These are phyloP conservation scores for Calonectria pseudoreteaudii DNA, from an alignment of 2,329 filamentous ascomycete species.

Conservation along the genomic window DNA sequence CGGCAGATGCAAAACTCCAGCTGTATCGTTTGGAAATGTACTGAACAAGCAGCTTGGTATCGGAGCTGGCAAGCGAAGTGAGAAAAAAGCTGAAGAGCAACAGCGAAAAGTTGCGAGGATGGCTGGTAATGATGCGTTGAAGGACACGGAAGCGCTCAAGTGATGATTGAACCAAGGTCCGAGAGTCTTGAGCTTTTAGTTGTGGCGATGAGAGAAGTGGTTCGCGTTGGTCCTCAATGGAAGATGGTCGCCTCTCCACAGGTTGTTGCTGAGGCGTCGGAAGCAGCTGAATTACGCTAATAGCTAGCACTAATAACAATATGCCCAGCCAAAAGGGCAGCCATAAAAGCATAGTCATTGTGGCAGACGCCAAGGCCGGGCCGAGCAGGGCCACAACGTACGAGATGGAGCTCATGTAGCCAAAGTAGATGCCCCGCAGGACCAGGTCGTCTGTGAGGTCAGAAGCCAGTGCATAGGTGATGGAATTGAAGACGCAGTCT, in stretches of 20 bases:
- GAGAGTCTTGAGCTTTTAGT: constrained; percentile 49
- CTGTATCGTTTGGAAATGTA: constrained; percentile 62
- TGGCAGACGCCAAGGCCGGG: constrained; percentile 58
- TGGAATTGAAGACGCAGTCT: constrained; percentile 64
- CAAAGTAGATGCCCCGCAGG: constrained; percentile 61
- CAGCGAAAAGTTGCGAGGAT: constrained; percentile 56
- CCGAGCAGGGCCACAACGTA: constrained; percentile 60
- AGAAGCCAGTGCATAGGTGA: constrained; percentile 59
- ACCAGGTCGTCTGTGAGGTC: constrained; percentile 57
- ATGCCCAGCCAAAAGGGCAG: constrained; percentile 53
- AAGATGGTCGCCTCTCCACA: neutral
- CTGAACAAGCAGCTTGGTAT: constrained; percentile 62
- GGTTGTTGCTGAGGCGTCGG: neutral
- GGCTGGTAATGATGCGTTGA: constrained; percentile 48
- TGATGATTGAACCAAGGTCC: constrained; percentile 33
- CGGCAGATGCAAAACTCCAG: constrained; percentile 60
- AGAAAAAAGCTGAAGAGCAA: constrained; percentile 59
- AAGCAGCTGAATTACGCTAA: constrained; percentile 30
- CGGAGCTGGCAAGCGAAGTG: constrained; percentile 61
- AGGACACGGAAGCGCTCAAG: constrained; percentile 43
- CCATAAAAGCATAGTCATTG: constrained; percentile 57
- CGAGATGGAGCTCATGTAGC: constrained; percentile 61
- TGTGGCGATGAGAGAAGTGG: constrained; percentile 54
- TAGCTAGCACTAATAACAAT: constrained; percentile 27
- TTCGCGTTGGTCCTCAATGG: constrained; percentile 48